phyloP scores from a whole-genome alignment of 2,329 filamentous ascomycete species.

The Aspergillus amoenus region DNA sequence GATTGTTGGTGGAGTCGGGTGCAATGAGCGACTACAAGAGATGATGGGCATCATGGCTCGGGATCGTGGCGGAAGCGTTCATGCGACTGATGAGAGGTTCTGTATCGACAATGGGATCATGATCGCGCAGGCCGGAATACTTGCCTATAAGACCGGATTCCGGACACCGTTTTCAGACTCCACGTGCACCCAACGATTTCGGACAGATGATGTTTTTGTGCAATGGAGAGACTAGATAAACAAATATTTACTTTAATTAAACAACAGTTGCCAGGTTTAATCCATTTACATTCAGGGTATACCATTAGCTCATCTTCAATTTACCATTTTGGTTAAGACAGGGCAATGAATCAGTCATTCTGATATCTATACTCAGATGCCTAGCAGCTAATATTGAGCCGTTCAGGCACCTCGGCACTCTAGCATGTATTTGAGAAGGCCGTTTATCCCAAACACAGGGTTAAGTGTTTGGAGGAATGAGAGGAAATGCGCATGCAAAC shows the following conservation, averaged over 20 bases:
- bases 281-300: neutral
- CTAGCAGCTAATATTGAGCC: neutral
- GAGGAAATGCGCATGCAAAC: neutral
- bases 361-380: neutral
- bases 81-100: slow-evolving; percentile 93
- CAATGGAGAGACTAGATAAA: slow-evolving; percentile 66
- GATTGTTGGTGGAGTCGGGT: slow-evolving; percentile 93
- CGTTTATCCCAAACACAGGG: neutral
- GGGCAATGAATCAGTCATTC: neutral
- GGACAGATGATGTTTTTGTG: slow-evolving; percentile 77
- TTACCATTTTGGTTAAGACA: neutral
- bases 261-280: neutral
- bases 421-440: neutral
- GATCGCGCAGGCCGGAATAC: slow-evolving; percentile 93
- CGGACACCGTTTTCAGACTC: slow-evolving; percentile 74
- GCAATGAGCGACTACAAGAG: slow-evolving; percentile 88
- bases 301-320: neutral
- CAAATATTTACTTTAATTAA: neutral
- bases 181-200: slow-evolving; percentile 79
- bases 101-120: slow-evolving; percentile 99
- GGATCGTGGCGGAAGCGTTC: slow-evolving; percentile 85
- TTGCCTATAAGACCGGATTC: slow-evolving; percentile 81
- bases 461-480: neutral
- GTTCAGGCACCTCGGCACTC: neutral
- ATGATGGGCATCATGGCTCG: slow-evolving; percentile 98